These are phyloP conservation scores for Sugiyamaella chiloensis DNA, from an alignment of 805 yeast genomes.

Conservation along the genomic window DNA sequence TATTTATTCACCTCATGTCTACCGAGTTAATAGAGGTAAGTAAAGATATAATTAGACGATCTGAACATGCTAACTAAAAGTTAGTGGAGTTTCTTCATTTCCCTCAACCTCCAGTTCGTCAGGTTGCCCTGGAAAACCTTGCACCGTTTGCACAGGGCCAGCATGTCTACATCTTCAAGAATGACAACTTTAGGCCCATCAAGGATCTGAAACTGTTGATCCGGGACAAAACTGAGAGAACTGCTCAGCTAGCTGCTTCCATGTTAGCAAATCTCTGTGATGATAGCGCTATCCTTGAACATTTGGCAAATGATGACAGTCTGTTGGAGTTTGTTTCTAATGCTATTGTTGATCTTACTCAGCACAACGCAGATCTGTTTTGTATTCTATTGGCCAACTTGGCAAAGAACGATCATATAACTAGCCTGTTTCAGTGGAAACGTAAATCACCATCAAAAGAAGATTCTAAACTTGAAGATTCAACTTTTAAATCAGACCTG, in stretches of 20 bases:
- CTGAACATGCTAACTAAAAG: background rate
- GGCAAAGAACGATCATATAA: constrained; percentile 70
- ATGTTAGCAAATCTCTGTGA: constrained; percentile 81
- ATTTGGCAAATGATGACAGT: constrained; percentile 61
- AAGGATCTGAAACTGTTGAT: constrained; percentile 64
- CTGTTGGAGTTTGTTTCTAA: constrained; percentile 38
- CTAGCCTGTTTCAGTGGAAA: constrained; percentile 45
- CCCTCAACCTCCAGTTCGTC: constrained; percentile 72
- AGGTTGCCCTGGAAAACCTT: constrained; percentile 78
- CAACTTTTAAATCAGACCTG: constrained; percentile 44
- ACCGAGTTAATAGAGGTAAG: constrained; percentile 51
- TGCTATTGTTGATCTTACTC: constrained; percentile 38
- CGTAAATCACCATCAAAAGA: constrained; percentile 68
- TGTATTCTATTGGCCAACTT: constrained; percentile 81
- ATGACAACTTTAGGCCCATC: constrained; percentile 67
- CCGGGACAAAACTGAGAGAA: constrained; percentile 37
- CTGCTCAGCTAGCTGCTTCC: constrained; percentile 52
- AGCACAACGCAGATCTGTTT: constrained; percentile 73
- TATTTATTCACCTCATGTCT: constrained; percentile 37
- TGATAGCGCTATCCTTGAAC: constrained; percentile 56
- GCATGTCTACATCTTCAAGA: constrained; percentile 60
- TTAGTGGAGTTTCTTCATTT: constrained; percentile 74
- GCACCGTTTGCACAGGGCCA: constrained; percentile 78
- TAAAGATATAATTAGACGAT: background rate
- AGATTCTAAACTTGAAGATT: constrained; percentile 22